Evolutionary conservation across 345 rosid genomes (phyloP), one percentile per base, ranked within the genome.

Genomic region (Salix caprea): DNA sequence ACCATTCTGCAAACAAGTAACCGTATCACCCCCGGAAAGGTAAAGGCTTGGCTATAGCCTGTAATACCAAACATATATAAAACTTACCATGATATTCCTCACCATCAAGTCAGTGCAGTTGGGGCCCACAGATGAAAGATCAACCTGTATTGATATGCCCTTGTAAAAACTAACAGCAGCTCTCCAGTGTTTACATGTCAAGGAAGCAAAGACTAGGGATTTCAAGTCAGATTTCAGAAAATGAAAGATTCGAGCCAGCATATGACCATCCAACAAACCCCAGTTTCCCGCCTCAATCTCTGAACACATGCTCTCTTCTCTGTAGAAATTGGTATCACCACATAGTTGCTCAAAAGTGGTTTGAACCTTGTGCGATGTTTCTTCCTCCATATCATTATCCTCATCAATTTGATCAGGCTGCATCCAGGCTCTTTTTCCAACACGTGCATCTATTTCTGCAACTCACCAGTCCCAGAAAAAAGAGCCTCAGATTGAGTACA

Each of bases 151-250:
- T 71, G 98, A 82, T 71, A 96, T 85, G 76, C 81, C 88, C 85
- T 88, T 90, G 88, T 92, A 96, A 84, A 90, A 91, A 67, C 82
- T 74, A 69, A 82, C 88, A 77, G 91, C 95, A 79, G 97, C 84
- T 78, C 95, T 90, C 99, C 99, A 96, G 66, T 88, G 94, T 83
- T 89, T 92, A 82, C 98, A 96, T 76, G 97, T 92, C 84, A 88
- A 85, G 77, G 99, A 92, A 72, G 97, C 94, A 83, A 87, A 48
- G 44, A 88, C 84, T 71, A 94, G 94, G 74, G 99, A 87, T 78
- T 83, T 88, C 80, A 89, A 69, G 85, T 96, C 98, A 70, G 87
- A 83, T 85, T 92, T 90, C 88, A 96, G 80, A 79, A 87, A 87
- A 88, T 96, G 97, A 80, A 90, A 96, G 73, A 94, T 87, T 65